phyloP scores from a whole-genome alignment of 768 basidiomycete species.

The Mrakia frigida region DNA sequence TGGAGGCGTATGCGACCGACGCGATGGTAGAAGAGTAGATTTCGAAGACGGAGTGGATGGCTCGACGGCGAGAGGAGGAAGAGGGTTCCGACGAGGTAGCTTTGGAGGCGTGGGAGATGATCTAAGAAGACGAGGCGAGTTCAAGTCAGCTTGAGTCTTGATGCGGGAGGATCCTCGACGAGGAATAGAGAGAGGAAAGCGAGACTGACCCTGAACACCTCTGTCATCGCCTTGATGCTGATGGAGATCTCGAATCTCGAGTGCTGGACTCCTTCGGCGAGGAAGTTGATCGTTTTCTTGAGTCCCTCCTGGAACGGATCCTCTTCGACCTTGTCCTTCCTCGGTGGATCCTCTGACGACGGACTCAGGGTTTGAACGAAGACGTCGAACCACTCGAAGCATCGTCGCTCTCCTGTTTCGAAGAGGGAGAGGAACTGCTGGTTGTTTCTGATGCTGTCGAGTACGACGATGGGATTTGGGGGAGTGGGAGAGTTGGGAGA shows the following conservation, averaged over 20 bases:
- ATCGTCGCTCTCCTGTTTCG: not conserved
- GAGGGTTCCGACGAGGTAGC: conserved; percentile 24
- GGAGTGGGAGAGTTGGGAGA: conserved; percentile 10
- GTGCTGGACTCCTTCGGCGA: conserved; percentile 78
- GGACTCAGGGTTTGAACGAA: conserved; percentile 19
- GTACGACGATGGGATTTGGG: conserved; percentile 58
- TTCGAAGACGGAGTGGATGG: conserved; percentile 46
- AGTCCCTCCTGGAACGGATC: conserved; percentile 59
- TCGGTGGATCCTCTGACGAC: conserved; percentile 19
- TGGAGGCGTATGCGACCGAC: conserved; percentile 50
- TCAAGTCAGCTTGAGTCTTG: conserved; percentile 18
- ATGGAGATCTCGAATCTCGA: conserved; percentile 56
- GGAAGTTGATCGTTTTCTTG: conserved; percentile 63
- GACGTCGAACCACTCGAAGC: not conserved
- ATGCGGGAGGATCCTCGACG: too few species aligned
- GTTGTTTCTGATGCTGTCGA: conserved; percentile 81
- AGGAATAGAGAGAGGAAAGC: conserved; percentile 15
- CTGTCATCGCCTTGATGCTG: conserved; percentile 58
- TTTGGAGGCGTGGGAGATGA: conserved; percentile 14
- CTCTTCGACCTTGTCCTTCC: conserved; percentile 31
- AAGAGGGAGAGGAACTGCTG: conserved; percentile 40
- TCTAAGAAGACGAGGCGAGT: conserved; percentile 30
- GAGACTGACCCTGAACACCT: conserved; percentile 59
- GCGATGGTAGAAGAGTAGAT: conserved; percentile 54
- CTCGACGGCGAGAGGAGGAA: conserved; percentile 16